Evolutionary conservation across 1,284 basidiomycete genomes (phyloP).

Genomic region (Cutaneotrichosporon arboriforme): DNA sequence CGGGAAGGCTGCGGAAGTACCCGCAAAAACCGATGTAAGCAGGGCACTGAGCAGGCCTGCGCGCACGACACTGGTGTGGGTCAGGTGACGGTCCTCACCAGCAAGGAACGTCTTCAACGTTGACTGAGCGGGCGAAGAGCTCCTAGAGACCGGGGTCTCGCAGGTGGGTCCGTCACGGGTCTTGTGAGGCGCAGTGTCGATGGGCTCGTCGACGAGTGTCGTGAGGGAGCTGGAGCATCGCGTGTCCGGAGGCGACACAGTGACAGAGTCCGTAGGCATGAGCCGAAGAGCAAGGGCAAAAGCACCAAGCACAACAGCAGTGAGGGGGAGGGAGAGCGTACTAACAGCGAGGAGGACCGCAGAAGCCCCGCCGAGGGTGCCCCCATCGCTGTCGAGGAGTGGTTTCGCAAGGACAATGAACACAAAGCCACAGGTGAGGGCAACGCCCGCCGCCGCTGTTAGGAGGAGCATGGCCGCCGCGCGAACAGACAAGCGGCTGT

Average conservation of each 20-base stretch:
- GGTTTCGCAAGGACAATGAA: neutral
- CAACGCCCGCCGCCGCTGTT: neutral
- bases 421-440: neutral
- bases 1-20: neutral
- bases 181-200: too few species aligned
- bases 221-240: too few species aligned
- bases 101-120: too few species aligned
- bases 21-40: neutral
- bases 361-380: neutral
- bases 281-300: neutral
- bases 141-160: too few species aligned
- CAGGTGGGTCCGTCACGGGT: too few species aligned
- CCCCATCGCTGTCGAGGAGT: too few species aligned
- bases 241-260: neutral
- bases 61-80: neutral
- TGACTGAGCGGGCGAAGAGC: too few species aligned
- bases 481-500: neutral
- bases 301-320: neutral
- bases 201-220: too few species aligned
- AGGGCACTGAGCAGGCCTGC: neutral
- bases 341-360: neutral
- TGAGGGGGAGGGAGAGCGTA: neutral
- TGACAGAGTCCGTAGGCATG: neutral
- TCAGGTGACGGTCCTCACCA: neutral
- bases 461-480: constrained; percentile 6